Conservation (phyloP, 73 alveolate genomes). For the Symbiodinium pilosum region DNA sequence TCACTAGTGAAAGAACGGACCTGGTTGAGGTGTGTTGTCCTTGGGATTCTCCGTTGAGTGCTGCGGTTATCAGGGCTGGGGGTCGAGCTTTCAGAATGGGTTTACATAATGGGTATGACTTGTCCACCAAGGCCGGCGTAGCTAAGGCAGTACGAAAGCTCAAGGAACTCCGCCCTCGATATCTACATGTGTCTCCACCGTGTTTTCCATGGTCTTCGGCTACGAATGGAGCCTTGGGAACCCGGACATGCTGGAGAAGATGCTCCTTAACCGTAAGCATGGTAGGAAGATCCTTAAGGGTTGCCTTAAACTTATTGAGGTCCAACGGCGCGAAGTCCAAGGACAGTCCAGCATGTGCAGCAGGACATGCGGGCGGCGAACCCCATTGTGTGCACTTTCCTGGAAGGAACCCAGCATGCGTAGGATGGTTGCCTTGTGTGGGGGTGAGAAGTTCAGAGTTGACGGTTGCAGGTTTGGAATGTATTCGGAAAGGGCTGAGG, state of each 20-base stretch:
- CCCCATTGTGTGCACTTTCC: slow-evolving; percentile 30
- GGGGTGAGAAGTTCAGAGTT: neutral
- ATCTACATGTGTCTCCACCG: slow-evolving; percentile 19
- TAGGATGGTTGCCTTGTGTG: neutral
- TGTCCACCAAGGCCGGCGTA: neutral
- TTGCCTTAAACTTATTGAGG: neutral
- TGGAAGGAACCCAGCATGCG: slow-evolving; percentile 52
- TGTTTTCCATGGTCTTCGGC: slow-evolving; percentile 22
- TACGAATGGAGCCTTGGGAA: too few species aligned
- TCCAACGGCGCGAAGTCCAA: neutral
- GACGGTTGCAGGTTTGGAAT: slow-evolving; percentile 2
- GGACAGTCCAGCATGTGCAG: neutral
- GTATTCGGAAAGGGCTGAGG: neutral
- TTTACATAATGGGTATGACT: slow-evolving; percentile 8
- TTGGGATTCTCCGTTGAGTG: slow-evolving; percentile 31
- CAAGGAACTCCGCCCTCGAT: neutral
- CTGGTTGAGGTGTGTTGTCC: slow-evolving; percentile 14
- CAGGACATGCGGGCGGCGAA: slow-evolving; percentile 18
- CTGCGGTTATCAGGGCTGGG: neutral
- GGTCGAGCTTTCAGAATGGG: neutral
- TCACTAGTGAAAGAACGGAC: neutral
- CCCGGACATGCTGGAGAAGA: too few species aligned
- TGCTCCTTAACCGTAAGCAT: neutral
- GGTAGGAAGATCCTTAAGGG: neutral
- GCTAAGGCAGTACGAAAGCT: neutral